Conservation (phyloP, 1,284 basidiomycete genomes). For the Gymnopus androsaceus region DNA sequence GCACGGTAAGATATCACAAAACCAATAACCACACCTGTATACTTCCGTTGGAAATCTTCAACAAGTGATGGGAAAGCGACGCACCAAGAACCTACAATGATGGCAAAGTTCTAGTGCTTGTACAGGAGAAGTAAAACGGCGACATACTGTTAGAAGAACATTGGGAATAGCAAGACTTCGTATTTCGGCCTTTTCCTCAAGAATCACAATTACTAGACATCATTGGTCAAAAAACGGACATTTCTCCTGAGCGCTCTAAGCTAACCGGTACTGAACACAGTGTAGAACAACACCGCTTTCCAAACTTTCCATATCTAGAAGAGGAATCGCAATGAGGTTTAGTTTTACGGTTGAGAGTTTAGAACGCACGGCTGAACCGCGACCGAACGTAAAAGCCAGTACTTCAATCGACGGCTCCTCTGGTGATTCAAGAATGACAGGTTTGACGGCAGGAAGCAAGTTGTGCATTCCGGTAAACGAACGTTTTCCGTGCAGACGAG, state of each 20-base stretch:
- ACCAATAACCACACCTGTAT: constrained; percentile 63
- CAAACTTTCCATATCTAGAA: constrained; percentile 66
- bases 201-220: constrained; percentile 35
- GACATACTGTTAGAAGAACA: constrained; percentile 59
- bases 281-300: constrained; percentile 65
- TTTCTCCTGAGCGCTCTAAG: not conserved
- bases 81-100: not conserved
- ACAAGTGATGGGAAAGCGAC: not conserved
- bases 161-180: constrained; percentile 48
- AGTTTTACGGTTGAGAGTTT: not conserved
- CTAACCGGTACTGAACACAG: constrained; percentile 54
- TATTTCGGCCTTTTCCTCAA: constrained; percentile 44
- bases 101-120: not conserved
- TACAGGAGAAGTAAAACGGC: constrained; percentile 39
- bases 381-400: constrained; percentile 7
- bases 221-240: not conserved
- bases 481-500: constrained; percentile 4
- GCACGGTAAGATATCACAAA: constrained; percentile 72
- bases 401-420: not conserved
- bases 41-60: not conserved
- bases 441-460: constrained; percentile 11
- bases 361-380: constrained; percentile 8
- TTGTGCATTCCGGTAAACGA: constrained; percentile 9
- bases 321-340: not conserved
- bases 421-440: not conserved